Conservation (phyloP, 768 basidiomycete species). For the Mycena haematopus region DNA sequence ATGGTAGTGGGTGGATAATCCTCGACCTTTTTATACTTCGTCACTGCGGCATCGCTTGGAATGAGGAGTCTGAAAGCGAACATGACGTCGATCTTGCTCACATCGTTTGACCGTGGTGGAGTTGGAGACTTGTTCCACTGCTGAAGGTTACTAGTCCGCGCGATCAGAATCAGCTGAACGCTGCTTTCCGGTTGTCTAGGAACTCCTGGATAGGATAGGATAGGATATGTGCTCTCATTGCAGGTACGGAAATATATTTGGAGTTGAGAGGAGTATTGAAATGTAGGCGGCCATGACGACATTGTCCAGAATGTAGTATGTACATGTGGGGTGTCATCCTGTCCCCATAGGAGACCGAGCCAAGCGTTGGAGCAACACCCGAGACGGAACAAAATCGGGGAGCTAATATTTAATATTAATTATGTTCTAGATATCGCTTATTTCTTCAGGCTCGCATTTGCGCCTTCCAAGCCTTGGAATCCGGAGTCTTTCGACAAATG, state of each 20-base stretch:
- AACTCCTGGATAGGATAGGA: no score
- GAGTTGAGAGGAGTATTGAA: constrained; percentile 2
- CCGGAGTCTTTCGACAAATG: no score
- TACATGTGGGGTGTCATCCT: no score
- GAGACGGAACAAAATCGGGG: not conserved
- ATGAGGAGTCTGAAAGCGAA: constrained; percentile 20
- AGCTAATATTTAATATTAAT: no score
- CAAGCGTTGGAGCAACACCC: not conserved
- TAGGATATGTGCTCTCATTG: not conserved
- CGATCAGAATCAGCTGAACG: not conserved
- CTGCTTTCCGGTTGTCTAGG: no score
- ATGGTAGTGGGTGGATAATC: not conserved
- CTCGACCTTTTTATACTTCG: constrained; percentile 22
- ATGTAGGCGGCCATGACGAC: constrained; percentile 18
- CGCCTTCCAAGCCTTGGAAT: no score
- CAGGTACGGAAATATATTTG: not conserved
- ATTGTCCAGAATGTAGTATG: constrained; percentile 3
- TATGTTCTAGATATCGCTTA: no score
- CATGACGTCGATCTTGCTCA: constrained; percentile 24
- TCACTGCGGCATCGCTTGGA: constrained; percentile 35
- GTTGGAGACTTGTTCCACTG: not conserved
- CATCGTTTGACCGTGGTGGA: constrained; percentile 9
- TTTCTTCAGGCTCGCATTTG: not conserved
- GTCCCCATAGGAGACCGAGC: no score
- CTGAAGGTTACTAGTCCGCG: not conserved